Base-by-base conservation (phyloP, 2,329 filamentous ascomycete species). In the Tolypocladium tropicale region DNA sequence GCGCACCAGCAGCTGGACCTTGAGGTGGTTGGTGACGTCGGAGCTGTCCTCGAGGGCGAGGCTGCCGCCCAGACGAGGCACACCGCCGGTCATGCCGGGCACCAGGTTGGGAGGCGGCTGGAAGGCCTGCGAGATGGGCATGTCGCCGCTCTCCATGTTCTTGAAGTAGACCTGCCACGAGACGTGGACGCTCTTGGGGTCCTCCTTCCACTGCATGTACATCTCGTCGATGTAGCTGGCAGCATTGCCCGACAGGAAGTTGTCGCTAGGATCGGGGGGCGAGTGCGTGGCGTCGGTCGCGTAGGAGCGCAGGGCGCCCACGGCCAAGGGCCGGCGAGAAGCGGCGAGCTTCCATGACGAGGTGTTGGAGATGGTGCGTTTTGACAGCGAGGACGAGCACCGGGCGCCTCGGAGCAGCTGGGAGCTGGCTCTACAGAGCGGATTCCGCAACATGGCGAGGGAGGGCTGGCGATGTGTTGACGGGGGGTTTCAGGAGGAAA, bases 141-240 rank as follows among this genome's bases (percentile, higher is more conserved):
- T 97, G 68, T 94, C 89, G 72, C 94, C 94, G 63, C 85, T 89
- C 79, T 99, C 94, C 89, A 99, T 96, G 78, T 99, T 99, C 78
- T 86, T 90, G 83, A 99, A 99, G 82, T 99, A 99, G 70, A 95
- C 86, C 78, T 96, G 93, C 94, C 94, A 99, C 72, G 94, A 99
- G 67, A 96, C 82, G 75, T 99, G 94, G 58, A 99, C 94, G 70
- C 90, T 96, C 67, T 85, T 82, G 54, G 94, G 92, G 67, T 99
- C 91, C 62, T 89, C 80, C 76, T 93, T 96, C 94, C 94, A 99
- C 71, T 92, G 86, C 78, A 96, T 79, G 76, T 99, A 99, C 94
- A 99, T 99, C 79, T 96, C 94, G 74, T 99, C 94, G 71, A 99
- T 90, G 78, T 99, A 99, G 78, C 95, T 96, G 75, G 94, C 94